Percentiles rank a stretch among this genome's conserved stretches.
phyloP scores from a whole-genome alignment of 805 yeast species.

The Schizosaccharomyces osmophilus region DNA sequence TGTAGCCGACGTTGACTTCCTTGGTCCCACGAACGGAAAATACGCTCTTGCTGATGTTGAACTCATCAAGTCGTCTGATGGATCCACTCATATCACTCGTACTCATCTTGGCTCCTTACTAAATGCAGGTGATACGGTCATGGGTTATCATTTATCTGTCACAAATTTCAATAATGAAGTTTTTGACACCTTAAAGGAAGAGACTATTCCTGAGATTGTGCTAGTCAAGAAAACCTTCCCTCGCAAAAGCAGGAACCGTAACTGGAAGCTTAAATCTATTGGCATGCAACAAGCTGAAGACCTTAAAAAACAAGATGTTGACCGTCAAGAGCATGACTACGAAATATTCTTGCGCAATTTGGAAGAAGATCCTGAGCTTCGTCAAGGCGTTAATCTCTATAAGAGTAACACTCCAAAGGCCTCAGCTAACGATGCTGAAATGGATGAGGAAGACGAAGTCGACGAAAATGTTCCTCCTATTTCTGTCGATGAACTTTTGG shows the following conservation, averaged over 20 bases:
- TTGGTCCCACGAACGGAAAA: conserved; percentile 55
- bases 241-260: conserved; percentile 41
- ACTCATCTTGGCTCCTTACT: conserved; percentile 83
- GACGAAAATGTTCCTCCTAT: conserved; percentile 38
- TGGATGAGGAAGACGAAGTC: conserved; percentile 7
- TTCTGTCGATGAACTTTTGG: conserved; percentile 75
- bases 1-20: conserved; percentile 81
- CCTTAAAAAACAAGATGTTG: conserved; percentile 49
- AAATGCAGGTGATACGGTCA: conserved; percentile 86
- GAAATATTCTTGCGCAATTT: conserved; percentile 88
- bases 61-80: conserved; percentile 74
- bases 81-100: conserved; percentile 56
- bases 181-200: conserved; percentile 44
- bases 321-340: conserved; percentile 80
- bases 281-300: conserved; percentile 84
- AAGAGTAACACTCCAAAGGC: conserved; percentile 18
- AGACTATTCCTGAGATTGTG: conserved; percentile 59
- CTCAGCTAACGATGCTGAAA: conserved; percentile 1
- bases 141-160: conserved; percentile 72
- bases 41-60: conserved; percentile 72
- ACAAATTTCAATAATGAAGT: conserved; percentile 72
- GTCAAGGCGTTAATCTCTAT: conserved; percentile 74
- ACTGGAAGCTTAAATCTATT: conserved; percentile 90
- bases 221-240: conserved; percentile 72
- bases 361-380: conserved; percentile 87